Evolutionary conservation across 176 grass and related monocot species (phyloP).

Genomic region (Carex littledalei): DNA sequence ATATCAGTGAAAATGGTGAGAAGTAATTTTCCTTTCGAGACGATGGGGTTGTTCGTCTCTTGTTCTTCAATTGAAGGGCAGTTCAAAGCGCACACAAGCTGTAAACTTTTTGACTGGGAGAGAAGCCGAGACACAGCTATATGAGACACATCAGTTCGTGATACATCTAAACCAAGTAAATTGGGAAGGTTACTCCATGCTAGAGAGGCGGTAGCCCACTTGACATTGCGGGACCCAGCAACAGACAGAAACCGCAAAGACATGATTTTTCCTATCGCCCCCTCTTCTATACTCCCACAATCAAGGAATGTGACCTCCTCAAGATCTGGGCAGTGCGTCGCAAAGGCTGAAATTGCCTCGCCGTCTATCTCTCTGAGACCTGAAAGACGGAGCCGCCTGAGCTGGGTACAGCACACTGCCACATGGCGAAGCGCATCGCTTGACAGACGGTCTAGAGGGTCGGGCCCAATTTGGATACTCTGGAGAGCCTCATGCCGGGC

Average conservation of each 20-base stretch:
- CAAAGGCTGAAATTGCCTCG: constrained; percentile 61
- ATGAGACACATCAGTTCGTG: constrained; percentile 68
- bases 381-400: constrained; percentile 63
- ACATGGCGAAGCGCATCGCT: constrained; percentile 83
- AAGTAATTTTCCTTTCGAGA: constrained; percentile 74
- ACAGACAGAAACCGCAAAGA: constrained; percentile 80
- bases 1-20: constrained; percentile 57
- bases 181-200: constrained; percentile 68
- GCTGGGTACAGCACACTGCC: constrained; percentile 69
- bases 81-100: constrained; percentile 58
- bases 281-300: constrained; percentile 67
- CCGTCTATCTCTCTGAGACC: constrained; percentile 70
- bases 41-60: constrained; percentile 39
- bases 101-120: constrained; percentile 65
- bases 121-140: constrained; percentile 58
- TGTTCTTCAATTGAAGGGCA: constrained; percentile 67
- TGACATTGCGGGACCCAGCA: constrained; percentile 67
- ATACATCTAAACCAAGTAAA: constrained; percentile 71
- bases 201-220: constrained; percentile 75
- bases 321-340: constrained; percentile 52
- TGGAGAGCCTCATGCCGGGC: constrained; percentile 81
- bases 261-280: constrained; percentile 45
- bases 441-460: constrained; percentile 57
- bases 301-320: constrained; percentile 83
- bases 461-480: constrained; percentile 80